phyloP scores from a whole-genome alignment of 2,329 filamentous ascomycete genomes.

The Fonsecaea monophora region DNA sequence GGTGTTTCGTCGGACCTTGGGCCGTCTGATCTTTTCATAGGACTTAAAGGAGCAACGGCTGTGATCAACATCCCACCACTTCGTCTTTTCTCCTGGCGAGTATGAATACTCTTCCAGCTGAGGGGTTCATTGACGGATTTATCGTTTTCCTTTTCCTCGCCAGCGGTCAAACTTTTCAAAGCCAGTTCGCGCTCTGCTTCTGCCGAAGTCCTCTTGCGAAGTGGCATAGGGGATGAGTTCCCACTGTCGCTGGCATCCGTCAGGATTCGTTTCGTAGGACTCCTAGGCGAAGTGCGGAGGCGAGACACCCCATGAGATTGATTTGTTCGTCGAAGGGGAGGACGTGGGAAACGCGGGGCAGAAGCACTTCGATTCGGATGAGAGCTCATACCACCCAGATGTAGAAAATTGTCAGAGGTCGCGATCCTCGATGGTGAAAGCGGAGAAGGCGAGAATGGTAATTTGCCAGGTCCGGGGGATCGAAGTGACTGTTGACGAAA shows the following conservation, averaged over 20 bases:
- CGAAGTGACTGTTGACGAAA: slow-evolving; percentile 63
- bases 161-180: slow-evolving; percentile 45
- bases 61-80: slow-evolving; percentile 57
- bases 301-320: slow-evolving; percentile 55
- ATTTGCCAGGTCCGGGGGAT: slow-evolving; percentile 58
- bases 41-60: slow-evolving; percentile 67
- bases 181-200: slow-evolving; percentile 58
- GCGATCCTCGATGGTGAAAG: slow-evolving; percentile 65
- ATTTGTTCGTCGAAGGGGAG: slow-evolving; percentile 50
- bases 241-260: slow-evolving; percentile 73
- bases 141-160: slow-evolving; percentile 40
- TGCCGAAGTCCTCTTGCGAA: slow-evolving; percentile 45
- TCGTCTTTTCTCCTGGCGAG: slow-evolving; percentile 58
- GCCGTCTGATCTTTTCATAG: slow-evolving; percentile 88
- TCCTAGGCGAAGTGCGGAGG: slow-evolving; percentile 75
- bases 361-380: slow-evolving; percentile 70
- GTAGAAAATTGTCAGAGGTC: slow-evolving; percentile 61
- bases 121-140: slow-evolving; percentile 33
- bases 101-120: slow-evolving; percentile 47
- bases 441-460: slow-evolving; percentile 58
- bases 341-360: slow-evolving; percentile 65
- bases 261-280: slow-evolving; percentile 79
- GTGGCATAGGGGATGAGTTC: slow-evolving; percentile 65
- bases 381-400: slow-evolving; percentile 55
- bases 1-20: slow-evolving; percentile 81